A percentile compares a stretch with the other conserved stretches of the same genome.
Conservation (phyloP, 177 flowering plant genomes). For the Vitis hybrid region DNA sequence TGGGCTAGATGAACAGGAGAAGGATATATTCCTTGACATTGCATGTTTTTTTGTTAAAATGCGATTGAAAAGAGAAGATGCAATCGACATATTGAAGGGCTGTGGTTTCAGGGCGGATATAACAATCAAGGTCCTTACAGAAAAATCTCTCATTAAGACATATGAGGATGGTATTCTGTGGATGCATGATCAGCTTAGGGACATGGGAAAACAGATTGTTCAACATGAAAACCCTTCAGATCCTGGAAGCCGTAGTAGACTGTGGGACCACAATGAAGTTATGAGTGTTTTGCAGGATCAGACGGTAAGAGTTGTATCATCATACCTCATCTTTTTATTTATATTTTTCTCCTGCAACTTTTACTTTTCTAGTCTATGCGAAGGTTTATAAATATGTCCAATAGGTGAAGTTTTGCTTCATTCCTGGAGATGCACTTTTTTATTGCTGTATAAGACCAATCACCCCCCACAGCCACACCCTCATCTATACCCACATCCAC, state of each 20-base stretch:
- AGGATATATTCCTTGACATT: constrained; percentile 49
- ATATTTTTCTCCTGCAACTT: neutral
- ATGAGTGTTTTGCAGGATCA: constrained; percentile 22
- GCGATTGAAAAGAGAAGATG: constrained; percentile 29
- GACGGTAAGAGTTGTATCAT: constrained; percentile 20
- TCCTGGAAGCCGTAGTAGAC: constrained; percentile 46
- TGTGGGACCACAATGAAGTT: constrained; percentile 42
- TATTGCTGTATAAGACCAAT: too few species aligned
- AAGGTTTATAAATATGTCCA: too few species aligned
- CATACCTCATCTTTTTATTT: neutral
- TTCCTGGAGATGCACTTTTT: too few species aligned
- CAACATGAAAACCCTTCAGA: constrained; percentile 21
- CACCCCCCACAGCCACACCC: too few species aligned
- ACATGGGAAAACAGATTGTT: constrained; percentile 59
- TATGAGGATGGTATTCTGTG: constrained; percentile 19
- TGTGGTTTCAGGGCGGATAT: constrained; percentile 35
- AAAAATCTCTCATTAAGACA: constrained; percentile 42
- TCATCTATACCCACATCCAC: too few species aligned
- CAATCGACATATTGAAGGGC: constrained; percentile 28
- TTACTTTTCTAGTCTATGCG: neutral
- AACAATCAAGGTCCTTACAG: constrained; percentile 24
- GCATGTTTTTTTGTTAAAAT: constrained; percentile 46
- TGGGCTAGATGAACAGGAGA: constrained; percentile 34
- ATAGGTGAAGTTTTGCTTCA: too few species aligned
- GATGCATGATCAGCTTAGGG: constrained; percentile 61